phyloP scores from a whole-genome alignment of 1,284 basidiomycete genomes.

The Cryptococcus sp. region DNA sequence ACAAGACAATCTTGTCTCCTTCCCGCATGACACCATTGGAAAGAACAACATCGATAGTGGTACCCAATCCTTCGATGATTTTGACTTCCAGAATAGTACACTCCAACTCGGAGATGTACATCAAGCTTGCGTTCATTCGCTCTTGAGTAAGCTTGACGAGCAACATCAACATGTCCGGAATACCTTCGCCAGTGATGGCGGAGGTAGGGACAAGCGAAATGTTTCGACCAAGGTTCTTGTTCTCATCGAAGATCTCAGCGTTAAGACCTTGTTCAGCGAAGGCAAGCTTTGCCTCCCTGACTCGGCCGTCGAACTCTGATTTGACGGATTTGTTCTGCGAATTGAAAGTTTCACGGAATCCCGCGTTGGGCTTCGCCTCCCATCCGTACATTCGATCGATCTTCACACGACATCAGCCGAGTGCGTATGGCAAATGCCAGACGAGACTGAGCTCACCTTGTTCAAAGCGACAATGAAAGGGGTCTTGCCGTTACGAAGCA shows the following conservation, averaged over 20 bases:
- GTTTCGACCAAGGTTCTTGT: conserved; percentile 91
- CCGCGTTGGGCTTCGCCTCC: conserved; percentile 86
- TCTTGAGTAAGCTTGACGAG: conserved; percentile 97
- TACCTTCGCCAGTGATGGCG: conserved; percentile 95
- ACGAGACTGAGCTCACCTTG: conserved; percentile 63
- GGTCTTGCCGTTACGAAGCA: conserved; percentile 91
- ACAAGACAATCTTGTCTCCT: conserved; percentile 93
- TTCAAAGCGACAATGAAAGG: conserved; percentile 99
- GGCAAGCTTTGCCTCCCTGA: conserved; percentile 80
- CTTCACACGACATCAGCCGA: conserved; percentile 56
- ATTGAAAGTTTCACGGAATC: conserved; percentile 88
- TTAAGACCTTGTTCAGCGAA: conserved; percentile 99
- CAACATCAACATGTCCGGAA: conserved; percentile 99
- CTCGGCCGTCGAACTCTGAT: conserved; percentile 90
- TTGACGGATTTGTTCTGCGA: conserved; percentile 79
- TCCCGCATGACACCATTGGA: conserved; percentile 93
- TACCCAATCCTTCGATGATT: conserved; percentile 96
- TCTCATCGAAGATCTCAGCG: conserved; percentile 93
- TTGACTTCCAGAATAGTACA: conserved; percentile 99
- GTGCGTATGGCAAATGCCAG: not conserved
- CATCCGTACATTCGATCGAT: conserved; percentile 98
- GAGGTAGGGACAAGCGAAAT: conserved; percentile 98
- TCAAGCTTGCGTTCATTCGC: conserved; percentile 94
- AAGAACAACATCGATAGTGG: conserved; percentile 95
- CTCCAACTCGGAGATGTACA: conserved; percentile 98